A percentile compares a stretch with the other conserved stretches of the same genome.
Evolutionary conservation across 148 eudicot species (phyloP).

Genomic region (Chenopodium quinoa): DNA sequence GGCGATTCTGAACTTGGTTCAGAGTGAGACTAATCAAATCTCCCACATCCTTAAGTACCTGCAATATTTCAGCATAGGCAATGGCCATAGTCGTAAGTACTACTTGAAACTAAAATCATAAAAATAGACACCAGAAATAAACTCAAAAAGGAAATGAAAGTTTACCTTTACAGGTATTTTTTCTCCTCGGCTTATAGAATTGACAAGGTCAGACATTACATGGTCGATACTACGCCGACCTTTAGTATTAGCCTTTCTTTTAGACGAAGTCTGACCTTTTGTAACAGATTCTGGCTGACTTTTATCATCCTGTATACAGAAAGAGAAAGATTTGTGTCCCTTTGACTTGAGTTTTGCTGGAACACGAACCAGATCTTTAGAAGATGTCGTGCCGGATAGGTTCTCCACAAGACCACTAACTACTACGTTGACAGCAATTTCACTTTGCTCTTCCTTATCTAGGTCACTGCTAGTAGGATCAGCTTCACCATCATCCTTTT

Average conservation of each 20-base stretch:
- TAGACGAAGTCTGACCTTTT: constrained; percentile 35
- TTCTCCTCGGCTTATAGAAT: constrained; percentile 60
- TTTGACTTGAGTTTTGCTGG: constrained; percentile 77
- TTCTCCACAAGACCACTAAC: constrained; percentile 57
- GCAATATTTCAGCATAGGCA: constrained; percentile 26
- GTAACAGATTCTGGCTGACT: constrained; percentile 34
- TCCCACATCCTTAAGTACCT: constrained; percentile 83
- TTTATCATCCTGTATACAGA: constrained; percentile 56
- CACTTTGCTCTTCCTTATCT: constrained; percentile 51
- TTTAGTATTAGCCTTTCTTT: constrained; percentile 49
- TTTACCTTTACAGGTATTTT: constrained; percentile 84
- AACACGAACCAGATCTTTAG: constrained; percentile 61
- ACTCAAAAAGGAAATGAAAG: constrained; percentile 10
- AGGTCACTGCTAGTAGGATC: constrained; percentile 42
- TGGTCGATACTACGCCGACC: constrained; percentile 48
- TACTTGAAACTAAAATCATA: neutral
- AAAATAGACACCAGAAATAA: neutral
- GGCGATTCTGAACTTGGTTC: constrained; percentile 66
- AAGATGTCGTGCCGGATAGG: constrained; percentile 30
- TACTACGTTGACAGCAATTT: constrained; percentile 62
- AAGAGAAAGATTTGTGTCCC: constrained; percentile 67
- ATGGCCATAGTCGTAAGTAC: neutral
- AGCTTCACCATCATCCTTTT: constrained; percentile 51
- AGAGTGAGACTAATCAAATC: constrained; percentile 60
- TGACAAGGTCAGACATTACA: constrained; percentile 70